Percentiles rank a stretch among this genome's conserved stretches.
phyloP scores from a whole-genome alignment of 768 basidiomycete species.

The Exidia glandulosa region DNA sequence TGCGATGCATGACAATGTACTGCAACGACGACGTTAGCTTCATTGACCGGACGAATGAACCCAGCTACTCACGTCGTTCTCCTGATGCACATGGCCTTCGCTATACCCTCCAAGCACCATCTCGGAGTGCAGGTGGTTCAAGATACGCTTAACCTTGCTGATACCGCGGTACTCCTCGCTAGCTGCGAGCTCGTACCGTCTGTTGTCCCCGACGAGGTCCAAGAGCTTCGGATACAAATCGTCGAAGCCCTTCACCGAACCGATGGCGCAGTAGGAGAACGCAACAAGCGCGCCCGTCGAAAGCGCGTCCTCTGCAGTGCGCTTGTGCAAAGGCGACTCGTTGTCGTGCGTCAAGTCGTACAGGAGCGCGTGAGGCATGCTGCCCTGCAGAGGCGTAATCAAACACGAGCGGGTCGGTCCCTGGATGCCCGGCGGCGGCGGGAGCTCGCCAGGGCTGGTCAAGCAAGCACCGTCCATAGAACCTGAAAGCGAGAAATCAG shows the following conservation, averaged over 20 bases:
- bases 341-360: slow-evolving; percentile 98
- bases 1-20: slow-evolving; percentile 91
- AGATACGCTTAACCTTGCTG: slow-evolving; percentile 48
- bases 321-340: slow-evolving; percentile 80
- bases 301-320: slow-evolving; percentile 90
- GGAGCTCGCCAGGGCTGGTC: slow-evolving; percentile 61
- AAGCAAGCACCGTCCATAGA: slow-evolving; percentile 91
- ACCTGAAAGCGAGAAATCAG: slow-evolving; percentile 29
- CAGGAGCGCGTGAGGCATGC: slow-evolving; percentile 81
- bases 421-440: slow-evolving; percentile 63
- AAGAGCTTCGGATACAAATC: slow-evolving; percentile 94
- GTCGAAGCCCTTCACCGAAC: slow-evolving; percentile 94
- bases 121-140: slow-evolving; percentile 85
- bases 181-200: slow-evolving; percentile 62
- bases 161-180: slow-evolving; percentile 45
- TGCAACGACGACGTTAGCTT: slow-evolving; percentile 82
- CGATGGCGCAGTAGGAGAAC: slow-evolving; percentile 80
- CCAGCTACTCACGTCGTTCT: slow-evolving; percentile 66
- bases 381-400: slow-evolving; percentile 75
- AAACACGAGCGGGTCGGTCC: slow-evolving; percentile 64
- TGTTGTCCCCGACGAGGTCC: slow-evolving; percentile 75
- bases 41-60: slow-evolving; percentile 70
- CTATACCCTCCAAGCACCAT: slow-evolving; percentile 80
- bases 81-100: slow-evolving; percentile 95
- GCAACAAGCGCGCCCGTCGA: slow-evolving; percentile 87